A percentile compares a stretch with the other conserved stretches of the same genome.
phyloP scores from a whole-genome alignment of 768 basidiomycete genomes.

The Naematelia aurantialba region DNA sequence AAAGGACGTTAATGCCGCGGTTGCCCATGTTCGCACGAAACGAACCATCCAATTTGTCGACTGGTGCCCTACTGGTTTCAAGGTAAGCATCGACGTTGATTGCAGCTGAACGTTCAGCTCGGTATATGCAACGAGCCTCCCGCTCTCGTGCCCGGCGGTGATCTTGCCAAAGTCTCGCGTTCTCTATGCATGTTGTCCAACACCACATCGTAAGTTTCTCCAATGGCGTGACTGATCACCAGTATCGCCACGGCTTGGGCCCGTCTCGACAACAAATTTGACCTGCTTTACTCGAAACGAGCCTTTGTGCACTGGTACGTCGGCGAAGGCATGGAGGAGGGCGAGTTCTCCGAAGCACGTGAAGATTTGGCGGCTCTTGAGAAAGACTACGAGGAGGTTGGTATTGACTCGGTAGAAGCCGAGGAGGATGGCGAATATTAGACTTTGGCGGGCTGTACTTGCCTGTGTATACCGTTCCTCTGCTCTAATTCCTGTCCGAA shows the following conservation, averaged over 20 bases:
- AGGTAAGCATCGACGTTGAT: conserved; percentile 52
- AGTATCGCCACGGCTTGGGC: conserved; percentile 88
- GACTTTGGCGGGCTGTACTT: conserved; percentile 1
- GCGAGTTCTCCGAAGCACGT: conserved; percentile 96
- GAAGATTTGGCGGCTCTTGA: conserved; percentile 97
- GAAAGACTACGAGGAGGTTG: conserved; percentile 59
- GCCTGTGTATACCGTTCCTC: neutral
- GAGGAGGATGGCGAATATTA: conserved; percentile 52
- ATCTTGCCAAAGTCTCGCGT: conserved; percentile 87
- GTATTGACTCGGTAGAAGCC: conserved; percentile 50
- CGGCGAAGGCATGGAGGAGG: conserved; percentile 99
- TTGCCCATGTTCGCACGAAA: conserved; percentile 93
- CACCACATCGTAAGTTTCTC: conserved; percentile 44
- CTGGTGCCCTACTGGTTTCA: conserved; percentile 88
- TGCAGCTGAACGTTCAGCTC: conserved; percentile 55
- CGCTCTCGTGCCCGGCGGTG: conserved; percentile 85
- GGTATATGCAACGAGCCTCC: conserved; percentile 97
- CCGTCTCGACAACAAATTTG: conserved; percentile 94
- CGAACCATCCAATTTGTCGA: conserved; percentile 97
- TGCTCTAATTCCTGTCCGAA: conserved; percentile 4
- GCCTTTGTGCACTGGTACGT: conserved; percentile 65
- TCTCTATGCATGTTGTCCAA: conserved; percentile 98
- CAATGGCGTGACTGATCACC: conserved; percentile 55
- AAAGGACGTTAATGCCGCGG: conserved; percentile 90
- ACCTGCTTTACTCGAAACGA: conserved; percentile 84